These are phyloP conservation scores for Plectosphaerella plurivora DNA, from an alignment of 2,329 filamentous ascomycete genomes.

Conservation along the genomic window DNA sequence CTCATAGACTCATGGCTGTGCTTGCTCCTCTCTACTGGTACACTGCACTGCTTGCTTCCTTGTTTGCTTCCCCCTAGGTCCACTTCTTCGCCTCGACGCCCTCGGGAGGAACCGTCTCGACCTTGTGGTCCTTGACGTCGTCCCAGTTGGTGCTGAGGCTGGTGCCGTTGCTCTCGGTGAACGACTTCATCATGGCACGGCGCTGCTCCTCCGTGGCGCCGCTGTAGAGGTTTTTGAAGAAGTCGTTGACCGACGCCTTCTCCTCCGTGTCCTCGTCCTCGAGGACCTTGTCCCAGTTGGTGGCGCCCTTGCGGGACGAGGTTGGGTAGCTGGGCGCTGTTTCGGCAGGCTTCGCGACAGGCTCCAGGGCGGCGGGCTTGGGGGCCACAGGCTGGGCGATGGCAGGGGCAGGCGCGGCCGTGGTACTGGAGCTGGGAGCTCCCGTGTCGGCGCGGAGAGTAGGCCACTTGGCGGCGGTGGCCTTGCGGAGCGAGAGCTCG, in stretches of 20 bases:
- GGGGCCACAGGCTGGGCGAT: background rate
- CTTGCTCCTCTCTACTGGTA: background rate
- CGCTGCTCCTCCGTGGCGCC: constrained; percentile 72
- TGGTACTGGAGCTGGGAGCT: constrained; percentile 2
- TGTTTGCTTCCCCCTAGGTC: constrained; percentile 19
- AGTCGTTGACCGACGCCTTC: constrained; percentile 66
- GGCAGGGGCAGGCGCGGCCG: background rate
- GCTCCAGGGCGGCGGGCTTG: background rate
- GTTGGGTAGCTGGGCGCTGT: constrained; percentile 69
- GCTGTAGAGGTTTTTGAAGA: constrained; percentile 89
- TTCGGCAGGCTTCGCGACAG: background rate
- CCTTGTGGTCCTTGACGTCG: constrained; percentile 68
- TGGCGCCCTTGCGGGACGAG: constrained; percentile 76
- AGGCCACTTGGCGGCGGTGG: constrained; percentile 64
- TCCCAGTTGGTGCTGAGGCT: constrained; percentile 88
- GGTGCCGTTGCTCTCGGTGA: constrained; percentile 88
- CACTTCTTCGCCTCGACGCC: constrained; percentile 76
- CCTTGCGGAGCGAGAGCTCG: constrained; percentile 70
- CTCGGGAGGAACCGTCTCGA: constrained; percentile 71
- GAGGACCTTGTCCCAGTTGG: constrained; percentile 84
- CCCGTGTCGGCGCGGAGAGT: constrained; percentile 15
- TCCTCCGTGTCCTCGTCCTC: constrained; percentile 54
- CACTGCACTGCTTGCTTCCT: constrained; percentile 3
- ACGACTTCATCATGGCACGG: constrained; percentile 98
- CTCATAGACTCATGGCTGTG: background rate